Base-by-base conservation (phyloP, 192 early-diverging fungal genomes). In the Chytriomyces confervae region DNA sequence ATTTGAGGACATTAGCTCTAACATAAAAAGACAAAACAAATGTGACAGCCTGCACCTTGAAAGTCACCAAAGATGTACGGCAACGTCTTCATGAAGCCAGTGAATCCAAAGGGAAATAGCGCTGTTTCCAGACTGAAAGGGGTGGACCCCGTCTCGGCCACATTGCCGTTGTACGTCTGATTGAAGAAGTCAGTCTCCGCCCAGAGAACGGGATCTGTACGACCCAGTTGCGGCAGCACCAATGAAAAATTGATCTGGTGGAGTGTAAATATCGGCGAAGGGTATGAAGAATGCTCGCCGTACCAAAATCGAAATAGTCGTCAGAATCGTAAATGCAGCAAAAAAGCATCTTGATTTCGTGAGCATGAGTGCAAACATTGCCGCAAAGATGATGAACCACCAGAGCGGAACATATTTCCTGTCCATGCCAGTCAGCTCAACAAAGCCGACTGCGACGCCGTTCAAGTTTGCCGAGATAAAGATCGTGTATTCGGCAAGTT, bases 401-500 rank as follows among this genome's bases (percentile, higher is more conserved):
- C 66, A 70, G 6, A 51, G 9, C 1, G 50, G 69, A 20, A 68
- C 44, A 46, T 18, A 68, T 16, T 48, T 68, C 23, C 18, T 18
- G 18, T 43, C 11, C 29, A 20, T 20, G 8, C 18, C n/a, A 2
- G 69, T 23, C 16, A 70, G 50, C 11, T 27, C 6, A 29, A 53
- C 47, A 27, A 70, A 48, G n/a, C 11, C 47, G 0, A 24, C 24
- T 1, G 69, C 76, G 20, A 77, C 13, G 23, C 11, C 27, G 11
- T 66, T 51, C 23, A 77, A 11, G 36, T 69, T 69, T 6, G 24
- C 29, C 18, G 66, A 66, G 6, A 60, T 2, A 45, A 69, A 60
- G 27, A 77, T 45, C 18, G 47, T 57, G 62, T 77, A 77, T 53
- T 77, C 76, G n/a, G 48, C 29, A 13, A 77, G 16, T 61, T 77